These are phyloP conservation scores for Trypanosoma rangeli DNA, from an alignment of 208 protist species.

Conservation along the genomic window DNA sequence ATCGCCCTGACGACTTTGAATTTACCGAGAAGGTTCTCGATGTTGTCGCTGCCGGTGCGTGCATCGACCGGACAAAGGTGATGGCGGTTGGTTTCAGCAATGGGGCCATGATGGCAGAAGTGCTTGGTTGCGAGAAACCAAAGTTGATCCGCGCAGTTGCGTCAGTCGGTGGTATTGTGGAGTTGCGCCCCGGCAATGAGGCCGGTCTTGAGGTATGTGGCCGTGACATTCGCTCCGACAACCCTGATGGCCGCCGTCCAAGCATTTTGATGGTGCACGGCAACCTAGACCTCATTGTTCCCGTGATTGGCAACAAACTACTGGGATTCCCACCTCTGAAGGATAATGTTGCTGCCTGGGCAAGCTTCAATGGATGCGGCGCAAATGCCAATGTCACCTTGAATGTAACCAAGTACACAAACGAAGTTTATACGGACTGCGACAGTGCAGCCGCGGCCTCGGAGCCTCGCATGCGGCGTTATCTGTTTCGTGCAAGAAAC, in stretches of 20 bases:
- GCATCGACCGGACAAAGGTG: constrained; percentile 44
- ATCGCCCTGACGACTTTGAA: constrained; percentile 50
- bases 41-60: constrained; percentile 10
- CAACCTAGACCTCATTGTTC: constrained; percentile 56
- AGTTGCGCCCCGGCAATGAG: constrained; percentile 55
- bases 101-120: constrained; percentile 74
- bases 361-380: constrained; percentile 38
- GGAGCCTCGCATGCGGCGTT: not conserved
- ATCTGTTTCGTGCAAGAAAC: not conserved
- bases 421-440: constrained; percentile 52
- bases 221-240: constrained; percentile 16
- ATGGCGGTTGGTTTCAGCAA: constrained; percentile 82
- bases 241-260: constrained; percentile 8
- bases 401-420: constrained; percentile 37
- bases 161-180: constrained; percentile 67
- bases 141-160: constrained; percentile 41
- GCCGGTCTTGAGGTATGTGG: constrained; percentile 47
- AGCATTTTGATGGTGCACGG: constrained; percentile 77
- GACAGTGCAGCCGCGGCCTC: not conserved
- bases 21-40: constrained; percentile 45
- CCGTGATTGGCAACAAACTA: constrained; percentile 46
- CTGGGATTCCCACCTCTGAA: constrained; percentile 55
- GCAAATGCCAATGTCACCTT: constrained; percentile 35
- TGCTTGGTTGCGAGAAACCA: constrained; percentile 51
- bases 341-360: constrained; percentile 51